A percentile compares a stretch with the other conserved stretches of the same genome.
phyloP scores from a whole-genome alignment of 1,284 basidiomycete genomes.

The Irpex lacteus region DNA sequence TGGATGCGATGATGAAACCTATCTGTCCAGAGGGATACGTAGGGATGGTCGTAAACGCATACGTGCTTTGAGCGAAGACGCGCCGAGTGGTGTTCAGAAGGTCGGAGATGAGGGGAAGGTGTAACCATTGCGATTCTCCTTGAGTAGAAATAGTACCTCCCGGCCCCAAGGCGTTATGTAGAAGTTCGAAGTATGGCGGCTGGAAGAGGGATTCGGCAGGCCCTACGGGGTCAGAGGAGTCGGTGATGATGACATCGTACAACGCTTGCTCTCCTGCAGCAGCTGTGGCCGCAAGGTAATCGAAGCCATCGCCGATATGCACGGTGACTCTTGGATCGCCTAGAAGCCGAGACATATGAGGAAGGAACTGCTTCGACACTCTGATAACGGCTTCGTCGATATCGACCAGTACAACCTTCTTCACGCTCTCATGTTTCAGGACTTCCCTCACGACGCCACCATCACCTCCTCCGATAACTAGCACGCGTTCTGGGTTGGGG shows the following conservation, averaged over 20 bases:
- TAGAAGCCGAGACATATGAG: slow-evolving; percentile 90
- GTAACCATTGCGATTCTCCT: slow-evolving; percentile 95
- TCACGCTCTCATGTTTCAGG: slow-evolving; percentile 90
- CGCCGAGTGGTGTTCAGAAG: slow-evolving; percentile 72
- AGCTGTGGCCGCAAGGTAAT: slow-evolving; percentile 90
- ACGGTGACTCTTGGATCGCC: slow-evolving; percentile 85
- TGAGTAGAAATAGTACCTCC: slow-evolving; percentile 97
- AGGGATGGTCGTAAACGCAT: slow-evolving; percentile 96
- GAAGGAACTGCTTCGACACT: slow-evolving; percentile 91
- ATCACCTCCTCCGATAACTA: slow-evolving; percentile 97
- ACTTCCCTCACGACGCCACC: slow-evolving; percentile 97
- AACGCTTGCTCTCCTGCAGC: slow-evolving; percentile 38
- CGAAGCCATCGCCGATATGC: slow-evolving; percentile 95
- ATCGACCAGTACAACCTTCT: slow-evolving; percentile 94
- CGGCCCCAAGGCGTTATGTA: slow-evolving; percentile 85
- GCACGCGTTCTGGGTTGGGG: slow-evolving; percentile 93
- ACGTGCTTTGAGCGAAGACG: slow-evolving; percentile 86
- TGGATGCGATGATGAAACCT: slow-evolving; percentile 91
- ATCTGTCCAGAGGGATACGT: slow-evolving; percentile 98
- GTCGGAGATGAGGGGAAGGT: slow-evolving; percentile 85
- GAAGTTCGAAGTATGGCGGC: slow-evolving; percentile 95
- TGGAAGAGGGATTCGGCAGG: slow-evolving; percentile 95
- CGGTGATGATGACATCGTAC: slow-evolving; percentile 99
- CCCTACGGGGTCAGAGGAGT: slow-evolving; percentile 98
- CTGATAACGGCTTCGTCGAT: slow-evolving; percentile 99